phyloP scores from a whole-genome alignment of 495 filamentous ascomycete genomes.

The Talaromyces trachyspermus region DNA sequence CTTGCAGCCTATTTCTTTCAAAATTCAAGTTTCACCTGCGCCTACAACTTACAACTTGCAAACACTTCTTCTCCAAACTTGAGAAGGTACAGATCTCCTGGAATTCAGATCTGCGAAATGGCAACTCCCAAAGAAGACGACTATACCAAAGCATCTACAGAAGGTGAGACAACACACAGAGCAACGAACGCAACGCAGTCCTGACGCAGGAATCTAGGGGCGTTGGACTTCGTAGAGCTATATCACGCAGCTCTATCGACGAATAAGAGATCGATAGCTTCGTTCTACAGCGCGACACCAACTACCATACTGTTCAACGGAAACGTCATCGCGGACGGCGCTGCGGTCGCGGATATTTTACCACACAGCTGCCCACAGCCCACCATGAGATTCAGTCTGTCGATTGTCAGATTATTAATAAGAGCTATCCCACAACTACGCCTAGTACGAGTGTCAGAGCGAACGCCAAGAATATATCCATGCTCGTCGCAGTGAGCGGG shows the following conservation, averaged over 20 bases:
- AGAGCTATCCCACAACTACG: constrained; percentile 42
- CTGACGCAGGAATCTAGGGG: constrained; percentile 25
- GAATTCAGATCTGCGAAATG: constrained; percentile 21
- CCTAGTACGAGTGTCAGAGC: constrained; percentile 26
- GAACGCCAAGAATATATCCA: constrained; percentile 54
- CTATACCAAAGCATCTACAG: constrained; percentile 42
- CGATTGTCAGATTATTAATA: constrained; percentile 70
- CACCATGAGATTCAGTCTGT: constrained; percentile 59
- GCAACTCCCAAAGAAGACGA: constrained; percentile 32
- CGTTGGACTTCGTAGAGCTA: constrained; percentile 43
- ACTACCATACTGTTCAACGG: constrained; percentile 61
- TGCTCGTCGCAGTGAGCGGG: constrained; percentile 61
- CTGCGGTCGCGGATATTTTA: constrained; percentile 54
- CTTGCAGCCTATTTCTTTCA: too few relatives aligned
- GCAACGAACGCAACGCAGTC: background rate
- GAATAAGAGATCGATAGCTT: constrained; percentile 43
- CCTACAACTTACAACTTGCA: too few relatives aligned
- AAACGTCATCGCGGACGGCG: constrained; percentile 47
- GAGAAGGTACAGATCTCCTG: background rate
- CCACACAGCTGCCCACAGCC: constrained; percentile 52
- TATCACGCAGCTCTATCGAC: constrained; percentile 50
- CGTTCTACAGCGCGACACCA: constrained; percentile 48
- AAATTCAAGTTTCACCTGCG: too few relatives aligned
- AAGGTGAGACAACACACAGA: constrained; percentile 25
- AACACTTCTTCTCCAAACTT: background rate